These are phyloP conservation scores for Penicillium vulpinum DNA, from an alignment of 2,329 filamentous ascomycete genomes.

Conservation along the genomic window DNA sequence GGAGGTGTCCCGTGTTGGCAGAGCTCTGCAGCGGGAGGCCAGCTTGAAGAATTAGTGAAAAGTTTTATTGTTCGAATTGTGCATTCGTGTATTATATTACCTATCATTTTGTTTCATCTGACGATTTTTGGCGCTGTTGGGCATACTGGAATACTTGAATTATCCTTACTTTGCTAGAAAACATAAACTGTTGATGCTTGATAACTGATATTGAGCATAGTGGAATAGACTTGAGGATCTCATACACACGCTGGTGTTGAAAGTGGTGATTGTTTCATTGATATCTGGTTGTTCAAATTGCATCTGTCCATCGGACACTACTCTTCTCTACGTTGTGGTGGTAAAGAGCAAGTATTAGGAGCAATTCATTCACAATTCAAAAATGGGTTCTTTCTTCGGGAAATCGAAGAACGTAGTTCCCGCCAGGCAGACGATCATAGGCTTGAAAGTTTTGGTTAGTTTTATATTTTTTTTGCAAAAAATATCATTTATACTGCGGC, in stretches of 20 bases:
- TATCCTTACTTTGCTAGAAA: background rate
- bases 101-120: slow-evolving; percentile 7
- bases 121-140: slow-evolving; percentile 10
- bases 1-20: slow-evolving; percentile 87
- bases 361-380: background rate
- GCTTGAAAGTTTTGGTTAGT: slow-evolving; percentile 22
- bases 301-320: background rate
- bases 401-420: background rate
- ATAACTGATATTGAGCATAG: background rate
- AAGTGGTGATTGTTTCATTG: background rate
- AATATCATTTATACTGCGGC: slow-evolving; percentile 68
- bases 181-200: background rate
- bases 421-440: slow-evolving; percentile 2
- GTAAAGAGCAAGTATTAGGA: background rate
- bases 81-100: slow-evolving; percentile 19
- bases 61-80: slow-evolving; percentile 8
- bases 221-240: background rate
- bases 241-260: background rate
- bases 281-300: background rate
- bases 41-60: slow-evolving; percentile 59
- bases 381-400: background rate
- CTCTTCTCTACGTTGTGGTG: background rate
- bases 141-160: background rate
- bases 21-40: slow-evolving; percentile 76
- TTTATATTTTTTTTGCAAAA: slow-evolving; percentile 20